phyloP scores from a whole-genome alignment of 192 early-diverging fungal species.

The Coemansia sp. region DNA sequence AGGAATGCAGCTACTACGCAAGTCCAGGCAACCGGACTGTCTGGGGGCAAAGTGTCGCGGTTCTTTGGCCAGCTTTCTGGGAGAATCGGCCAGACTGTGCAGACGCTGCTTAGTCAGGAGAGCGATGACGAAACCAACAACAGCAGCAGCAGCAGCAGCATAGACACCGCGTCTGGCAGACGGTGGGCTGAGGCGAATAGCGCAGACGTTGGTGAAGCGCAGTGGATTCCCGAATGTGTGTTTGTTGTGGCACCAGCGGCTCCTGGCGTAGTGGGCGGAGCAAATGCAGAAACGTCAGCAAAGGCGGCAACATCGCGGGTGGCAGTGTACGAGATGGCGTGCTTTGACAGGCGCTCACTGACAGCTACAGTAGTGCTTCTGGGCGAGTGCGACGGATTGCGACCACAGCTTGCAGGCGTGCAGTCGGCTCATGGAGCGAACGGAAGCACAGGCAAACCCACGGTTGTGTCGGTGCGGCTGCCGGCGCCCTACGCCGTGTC shows the following conservation, averaged over 20 bases:
- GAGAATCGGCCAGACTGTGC: slow-evolving; percentile 8
- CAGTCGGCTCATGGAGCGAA: background rate
- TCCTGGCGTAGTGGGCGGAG: background rate
- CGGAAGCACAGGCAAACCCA: background rate
- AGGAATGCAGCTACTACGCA: background rate
- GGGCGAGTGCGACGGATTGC: slow-evolving; percentile 7
- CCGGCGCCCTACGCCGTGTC: background rate
- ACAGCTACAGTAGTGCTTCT: background rate
- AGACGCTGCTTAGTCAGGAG: background rate
- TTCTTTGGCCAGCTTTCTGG: slow-evolving; percentile 12
- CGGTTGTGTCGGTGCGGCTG: background rate
- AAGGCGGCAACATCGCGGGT: background rate
- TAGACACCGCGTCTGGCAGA: background rate
- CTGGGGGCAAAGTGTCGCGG: slow-evolving; percentile 4
- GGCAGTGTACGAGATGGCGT: slow-evolving; percentile 11
- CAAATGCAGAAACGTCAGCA: background rate
- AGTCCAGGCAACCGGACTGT: background rate
- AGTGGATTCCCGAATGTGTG: background rate
- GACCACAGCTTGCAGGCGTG: slow-evolving; percentile 18
- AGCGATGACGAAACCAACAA: background rate
- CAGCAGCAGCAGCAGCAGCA: background rate
- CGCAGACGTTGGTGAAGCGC: background rate
- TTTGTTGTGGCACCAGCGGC: background rate
- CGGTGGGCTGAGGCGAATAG: background rate
- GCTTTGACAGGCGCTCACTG: background rate